Base-by-base conservation (phyloP, 768 basidiomycete genomes). In the Mycena galopus region DNA sequence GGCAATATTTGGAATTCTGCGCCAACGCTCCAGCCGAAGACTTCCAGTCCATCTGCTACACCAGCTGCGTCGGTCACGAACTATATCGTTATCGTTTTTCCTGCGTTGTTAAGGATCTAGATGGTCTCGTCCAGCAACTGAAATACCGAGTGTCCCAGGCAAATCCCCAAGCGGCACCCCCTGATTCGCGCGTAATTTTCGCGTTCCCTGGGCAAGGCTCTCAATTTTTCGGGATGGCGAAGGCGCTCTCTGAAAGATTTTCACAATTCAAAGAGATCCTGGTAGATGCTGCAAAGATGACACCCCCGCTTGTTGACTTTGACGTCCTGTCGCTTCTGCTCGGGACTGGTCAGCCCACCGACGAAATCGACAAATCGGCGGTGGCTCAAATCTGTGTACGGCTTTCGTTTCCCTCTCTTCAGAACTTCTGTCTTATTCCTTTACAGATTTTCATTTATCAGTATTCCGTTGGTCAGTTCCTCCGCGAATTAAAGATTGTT, bases 121-220 rank as follows among this genome's bases (percentile, higher is more conserved):
- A 79, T 44, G 81, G 81, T 50, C 74, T 84, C 7, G 80, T 81
- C n/a, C 75, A 77, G 27, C 79, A 77, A 23, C 73, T 83, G 53
- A 77, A 79, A 42, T 75, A 79, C 35, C 75, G 77, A 23, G 56
- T 82, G 5, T 60, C 76, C 67, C 57, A 60, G 65, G 6, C 21
- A 3, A 44, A 3, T 64, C 71, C 11, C 21, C 74, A 7, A 7
- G 4, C 66, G 2, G 27, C 73, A 23, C 19, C n/a, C 35, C 8
- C 65, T 23, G 35, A 50, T 65, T 64, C 16, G 64, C 75, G 39
- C 73, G 68, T 70, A 39, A 71, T 81, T 29, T 76, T 83, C 23
- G 82, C 75, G 8, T 84, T 84, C 77, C 81, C 83, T n/a, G 83
- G 83, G 7, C 83, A 84, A 76, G 83, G 83, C 25, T 80, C 81